A percentile compares a stretch with the other conserved stretches of the same genome.
Conservation (phyloP, 1,284 basidiomycete species). For the Leccinum solheimii region DNA sequence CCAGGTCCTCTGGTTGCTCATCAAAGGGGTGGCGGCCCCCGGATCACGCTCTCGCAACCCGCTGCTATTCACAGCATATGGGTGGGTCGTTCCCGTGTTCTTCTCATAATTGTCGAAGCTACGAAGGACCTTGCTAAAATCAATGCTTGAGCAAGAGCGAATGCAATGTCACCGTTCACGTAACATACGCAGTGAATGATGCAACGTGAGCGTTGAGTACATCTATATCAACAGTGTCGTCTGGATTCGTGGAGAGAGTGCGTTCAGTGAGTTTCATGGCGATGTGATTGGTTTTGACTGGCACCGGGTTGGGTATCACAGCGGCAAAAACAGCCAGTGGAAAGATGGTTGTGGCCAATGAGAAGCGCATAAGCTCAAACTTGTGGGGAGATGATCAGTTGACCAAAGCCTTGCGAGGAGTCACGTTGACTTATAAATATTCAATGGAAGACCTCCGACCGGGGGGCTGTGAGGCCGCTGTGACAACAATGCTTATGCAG, state of each 20-base stretch:
- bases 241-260: neutral
- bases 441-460: neutral
- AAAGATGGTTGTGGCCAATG: neutral
- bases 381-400: neutral
- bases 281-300: neutral
- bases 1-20: neutral
- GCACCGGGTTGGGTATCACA: neutral
- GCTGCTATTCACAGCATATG: neutral
- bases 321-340: neutral
- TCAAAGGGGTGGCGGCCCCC: neutral
- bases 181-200: neutral
- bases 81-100: neutral
- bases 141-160: neutral
- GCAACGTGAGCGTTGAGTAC: neutral
- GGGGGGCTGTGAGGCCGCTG: too few relatives aligned
- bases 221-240: neutral
- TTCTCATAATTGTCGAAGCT: neutral
- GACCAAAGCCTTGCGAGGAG: neutral
- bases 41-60: neutral
- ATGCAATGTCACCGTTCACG: neutral
- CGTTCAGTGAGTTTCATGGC: neutral
- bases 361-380: neutral
- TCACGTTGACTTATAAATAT: neutral
- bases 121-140: neutral
- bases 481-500: neutral